Base-by-base conservation (phyloP, 2,329 filamentous ascomycete species). In the Dryadomyces quercivorus region DNA sequence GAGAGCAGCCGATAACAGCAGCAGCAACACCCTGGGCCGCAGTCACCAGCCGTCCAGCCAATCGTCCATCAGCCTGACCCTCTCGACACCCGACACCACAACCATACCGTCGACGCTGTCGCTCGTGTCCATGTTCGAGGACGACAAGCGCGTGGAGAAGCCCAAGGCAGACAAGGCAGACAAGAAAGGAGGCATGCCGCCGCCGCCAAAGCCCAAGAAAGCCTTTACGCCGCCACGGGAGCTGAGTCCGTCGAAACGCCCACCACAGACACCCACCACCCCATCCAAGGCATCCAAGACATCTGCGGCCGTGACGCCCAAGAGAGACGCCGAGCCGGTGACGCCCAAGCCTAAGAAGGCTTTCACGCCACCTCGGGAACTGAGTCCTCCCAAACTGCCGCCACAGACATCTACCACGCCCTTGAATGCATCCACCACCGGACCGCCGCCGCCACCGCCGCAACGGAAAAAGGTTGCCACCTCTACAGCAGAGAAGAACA, bases 101-200 rank as follows among this genome's bases (percentile, higher is more conserved):
- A 71, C 80, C 6, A 82, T 86, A 51, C 71, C 77, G 22, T 75
- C 84, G 0, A 84, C 84, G 0, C 80, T 73, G 3, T 78, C 81
- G 5, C 71, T 88, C 20, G 83, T 88, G 53, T 78, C 78, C 43
- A 75, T 87, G 69, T 88, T 88, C 60, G 85, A 90, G 67, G 71
- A 75, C 58, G 6, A 6, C 3, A 6, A 47, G 31, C 45, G 6
- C n/a, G 12, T 21, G 7, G 18, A 54, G 18, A 2, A 52, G 46
- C n/a, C n/a, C n/a, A n/a, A n/a, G n/a, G n/a, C 38, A 26, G 9
- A 36, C 21, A 15, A 26, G 44, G 20, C 61, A 61, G 46, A 61
- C 60, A 52, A 10, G 50, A 52, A n/a, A 49, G 10, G 47, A 57
- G n/a, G 5, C 48, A 15, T 42, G 16, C 38, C 26, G 5, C 18